Evolutionary conservation across 495 filamentous ascomycete species (phyloP), one percentile per base, ranked within the genome.

Genomic region (Aspergillus incahuasiensis): DNA sequence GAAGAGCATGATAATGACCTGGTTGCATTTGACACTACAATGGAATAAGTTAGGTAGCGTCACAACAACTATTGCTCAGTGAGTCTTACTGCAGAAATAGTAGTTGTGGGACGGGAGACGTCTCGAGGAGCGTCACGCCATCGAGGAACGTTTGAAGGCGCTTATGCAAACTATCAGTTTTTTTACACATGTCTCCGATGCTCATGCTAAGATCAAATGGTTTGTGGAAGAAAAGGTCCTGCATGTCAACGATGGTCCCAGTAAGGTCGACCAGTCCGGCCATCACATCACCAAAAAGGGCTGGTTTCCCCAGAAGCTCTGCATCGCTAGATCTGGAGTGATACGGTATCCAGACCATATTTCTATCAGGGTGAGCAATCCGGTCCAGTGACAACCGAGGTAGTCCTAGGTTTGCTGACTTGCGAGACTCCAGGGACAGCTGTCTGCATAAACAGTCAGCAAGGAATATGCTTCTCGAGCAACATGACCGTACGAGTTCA

Each of bases 291-390:
- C 63, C 60, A 22, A 77, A 66, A 51, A 64, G 62, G 15, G 68
- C 69, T 20, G 66, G 68, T 55, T 69, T 66, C 16, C 61, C 56
- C 18, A 47, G 11, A 54, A 63, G 68, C 3, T 62, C 62, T n/a
- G 63, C 53, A 7, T 73, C 61, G 28, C 70, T 72, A 12, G 63
- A 68, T n/a, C 64, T 68, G 39, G 34, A 20, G 34, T 73, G 74
- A 52, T 77, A 77, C 3, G 74, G 69, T 6, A 30, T 62, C 74
- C 74, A 77, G 4, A 60, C 40, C 28, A 66, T 56, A 41, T 64
- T 60, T 32, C 65, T 58, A 24, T 62, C 40, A n/a, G 43, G 32
- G 20, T 60, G 51, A 22, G 63, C 60, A 39, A 42, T 56, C 18
- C 44, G 13, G 18, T 61, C 52, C n/a, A 67, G 54, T 13, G 46